These are phyloP conservation scores for Naumovozyma dairenensis DNA, from an alignment of 805 yeast genomes.

Conservation along the genomic window DNA sequence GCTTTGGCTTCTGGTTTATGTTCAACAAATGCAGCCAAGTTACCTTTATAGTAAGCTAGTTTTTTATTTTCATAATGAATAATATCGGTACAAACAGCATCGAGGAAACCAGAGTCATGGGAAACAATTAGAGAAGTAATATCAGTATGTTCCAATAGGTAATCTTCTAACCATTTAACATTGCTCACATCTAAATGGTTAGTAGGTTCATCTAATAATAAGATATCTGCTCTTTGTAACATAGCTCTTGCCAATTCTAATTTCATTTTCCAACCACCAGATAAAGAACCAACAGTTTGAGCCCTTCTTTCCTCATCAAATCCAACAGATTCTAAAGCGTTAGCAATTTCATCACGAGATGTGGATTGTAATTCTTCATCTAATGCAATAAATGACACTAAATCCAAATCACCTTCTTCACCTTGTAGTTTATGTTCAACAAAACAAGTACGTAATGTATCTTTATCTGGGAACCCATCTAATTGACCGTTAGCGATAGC, in stretches of 20 bases:
- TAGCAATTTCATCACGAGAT: constrained; percentile 59
- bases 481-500: constrained; percentile 93
- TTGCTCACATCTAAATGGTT: constrained; percentile 93
- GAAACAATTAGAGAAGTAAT: constrained; percentile 94
- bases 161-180: constrained; percentile 90
- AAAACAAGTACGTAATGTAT: constrained; percentile 82
- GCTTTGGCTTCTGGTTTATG: constrained; percentile 94
- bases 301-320: constrained; percentile 82
- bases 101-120: constrained; percentile 95
- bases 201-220: constrained; percentile 94
- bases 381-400: constrained; percentile 77
- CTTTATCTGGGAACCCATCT: constrained; percentile 92
- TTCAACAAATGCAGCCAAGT: constrained; percentile 82
- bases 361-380: constrained; percentile 71
- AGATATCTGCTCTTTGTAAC: constrained; percentile 93
- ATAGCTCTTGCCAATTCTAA: constrained; percentile 97
- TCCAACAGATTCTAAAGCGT: constrained; percentile 76
- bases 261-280: constrained; percentile 99
- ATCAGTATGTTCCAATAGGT: constrained; percentile 68
- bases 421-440: constrained; percentile 97
- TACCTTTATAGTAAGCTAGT: constrained; percentile 92
- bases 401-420: constrained; percentile 81
- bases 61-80: constrained; percentile 94
- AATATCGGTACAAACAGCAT: constrained; percentile 91
- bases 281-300: constrained; percentile 86